A percentile compares a stretch with the other conserved stretches of the same genome.
Conservation (phyloP, 441 rosid species). For the Kokia cookei region DNA sequence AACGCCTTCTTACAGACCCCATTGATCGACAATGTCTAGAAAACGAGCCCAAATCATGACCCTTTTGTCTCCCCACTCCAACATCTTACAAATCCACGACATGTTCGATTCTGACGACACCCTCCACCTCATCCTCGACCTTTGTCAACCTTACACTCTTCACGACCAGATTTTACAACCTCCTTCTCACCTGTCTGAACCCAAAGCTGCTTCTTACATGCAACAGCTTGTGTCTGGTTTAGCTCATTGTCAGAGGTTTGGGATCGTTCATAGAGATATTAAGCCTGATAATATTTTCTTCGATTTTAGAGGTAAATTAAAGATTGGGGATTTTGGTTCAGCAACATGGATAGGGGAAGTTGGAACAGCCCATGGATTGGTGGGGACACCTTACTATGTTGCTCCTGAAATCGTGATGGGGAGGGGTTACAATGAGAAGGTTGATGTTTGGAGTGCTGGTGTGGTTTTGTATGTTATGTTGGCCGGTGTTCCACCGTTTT, state of each 20-base stretch:
- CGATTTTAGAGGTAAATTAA: slow-evolving; percentile 23
- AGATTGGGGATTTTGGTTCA: slow-evolving; percentile 64
- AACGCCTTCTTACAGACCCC: slow-evolving; percentile 44
- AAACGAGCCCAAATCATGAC: slow-evolving; percentile 73
- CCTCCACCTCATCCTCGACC: slow-evolving; percentile 57
- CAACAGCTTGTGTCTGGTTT: slow-evolving; percentile 41
- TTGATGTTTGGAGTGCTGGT: slow-evolving; percentile 66
- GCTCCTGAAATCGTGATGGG: slow-evolving; percentile 65
- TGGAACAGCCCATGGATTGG: slow-evolving; percentile 33
- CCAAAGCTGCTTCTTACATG: slow-evolving; percentile 27
- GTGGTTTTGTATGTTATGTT: slow-evolving; percentile 53
- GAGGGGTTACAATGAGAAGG: slow-evolving; percentile 54
- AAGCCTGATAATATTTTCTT: slow-evolving; percentile 53
- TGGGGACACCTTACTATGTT: slow-evolving; percentile 65
- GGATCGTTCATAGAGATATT: slow-evolving; percentile 55
- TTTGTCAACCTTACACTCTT: slow-evolving; percentile 51
- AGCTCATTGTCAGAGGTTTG: slow-evolving; percentile 47
- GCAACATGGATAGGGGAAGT: slow-evolving; percentile 43
- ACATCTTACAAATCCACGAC: slow-evolving; percentile 60
- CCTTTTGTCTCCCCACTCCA: slow-evolving; percentile 56
- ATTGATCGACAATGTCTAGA: slow-evolving; percentile 67
- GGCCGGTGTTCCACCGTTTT: slow-evolving; percentile 57
- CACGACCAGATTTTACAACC: slow-evolving; percentile 33
- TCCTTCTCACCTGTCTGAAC: slow-evolving; percentile 21
- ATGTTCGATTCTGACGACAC: slow-evolving; percentile 47